Evolutionary conservation across 2,329 filamentous ascomycete species (phyloP).

Genomic region (Diaporthe batatas): DNA sequence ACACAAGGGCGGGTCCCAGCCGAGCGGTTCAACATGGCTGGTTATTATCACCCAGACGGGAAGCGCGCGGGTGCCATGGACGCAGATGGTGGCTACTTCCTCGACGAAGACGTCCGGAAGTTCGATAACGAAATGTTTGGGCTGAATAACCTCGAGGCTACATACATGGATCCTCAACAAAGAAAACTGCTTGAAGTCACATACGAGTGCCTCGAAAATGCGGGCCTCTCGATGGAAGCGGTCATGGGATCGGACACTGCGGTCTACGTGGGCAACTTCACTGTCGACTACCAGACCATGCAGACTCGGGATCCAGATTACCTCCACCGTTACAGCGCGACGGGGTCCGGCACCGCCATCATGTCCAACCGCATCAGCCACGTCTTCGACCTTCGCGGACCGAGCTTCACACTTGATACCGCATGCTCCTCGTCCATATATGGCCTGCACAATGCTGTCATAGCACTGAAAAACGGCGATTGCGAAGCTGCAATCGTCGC

Average conservation of each 20-base stretch:
- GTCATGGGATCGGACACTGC: not conserved
- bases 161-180: not conserved
- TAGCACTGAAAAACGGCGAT: accelerated
- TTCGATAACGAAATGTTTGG: not conserved
- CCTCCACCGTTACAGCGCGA: not conserved
- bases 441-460: not conserved
- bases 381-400: not conserved
- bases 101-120: not conserved
- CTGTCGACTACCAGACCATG: not conserved
- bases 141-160: not conserved
- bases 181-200: not conserved
- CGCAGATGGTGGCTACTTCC: not conserved
- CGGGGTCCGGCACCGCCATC: not conserved
- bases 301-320: not conserved
- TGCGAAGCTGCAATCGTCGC: not conserved
- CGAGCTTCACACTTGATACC: not conserved
- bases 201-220: not conserved
- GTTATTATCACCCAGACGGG: too few species aligned
- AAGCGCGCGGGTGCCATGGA: not conserved
- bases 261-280: not conserved
- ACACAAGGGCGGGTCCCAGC: too few species aligned
- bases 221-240: not conserved
- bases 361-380: not conserved
- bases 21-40: too few species aligned
- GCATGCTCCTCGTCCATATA: not conserved